phyloP scores from a whole-genome alignment of 1,284 basidiomycete species.

The Apiotrichum siamense region DNA sequence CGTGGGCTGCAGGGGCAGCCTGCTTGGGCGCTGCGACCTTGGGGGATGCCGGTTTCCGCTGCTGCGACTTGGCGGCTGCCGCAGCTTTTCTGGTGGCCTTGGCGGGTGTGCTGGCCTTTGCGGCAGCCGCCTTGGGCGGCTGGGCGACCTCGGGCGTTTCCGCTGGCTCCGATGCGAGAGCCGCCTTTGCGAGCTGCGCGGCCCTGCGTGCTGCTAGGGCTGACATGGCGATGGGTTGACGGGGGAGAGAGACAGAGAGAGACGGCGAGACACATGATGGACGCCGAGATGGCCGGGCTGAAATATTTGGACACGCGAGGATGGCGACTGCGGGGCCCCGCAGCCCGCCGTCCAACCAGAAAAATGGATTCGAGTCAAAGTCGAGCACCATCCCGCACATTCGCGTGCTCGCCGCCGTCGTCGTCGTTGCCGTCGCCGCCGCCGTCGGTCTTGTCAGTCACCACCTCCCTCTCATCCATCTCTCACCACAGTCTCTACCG shows the following conservation, averaged over 20 bases:
- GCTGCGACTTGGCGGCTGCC: too few relatives aligned
- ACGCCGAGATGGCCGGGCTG: too few relatives aligned
- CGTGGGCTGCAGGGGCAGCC: conserved; percentile 2
- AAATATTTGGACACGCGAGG: too few relatives aligned
- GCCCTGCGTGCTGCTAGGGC: conserved; percentile 30
- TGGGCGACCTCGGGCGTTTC: background rate
- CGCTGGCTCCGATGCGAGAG: background rate
- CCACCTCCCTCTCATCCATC: too few relatives aligned
- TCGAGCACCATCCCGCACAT: too few relatives aligned
- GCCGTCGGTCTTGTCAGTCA: background rate
- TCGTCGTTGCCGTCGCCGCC: background rate
- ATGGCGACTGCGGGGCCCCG: background rate
- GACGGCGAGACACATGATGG: too few relatives aligned
- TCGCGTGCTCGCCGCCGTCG: conserved; percentile 1
- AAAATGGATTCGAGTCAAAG: too few relatives aligned
- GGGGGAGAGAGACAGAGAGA: background rate
- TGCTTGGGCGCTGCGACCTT: background rate
- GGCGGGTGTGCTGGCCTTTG: too few relatives aligned
- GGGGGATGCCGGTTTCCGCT: too few relatives aligned
- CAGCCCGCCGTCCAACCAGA: background rate
- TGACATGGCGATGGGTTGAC: conserved; percentile 17
- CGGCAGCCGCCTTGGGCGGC: background rate
- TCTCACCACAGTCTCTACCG: background rate
- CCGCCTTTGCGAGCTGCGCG: conserved; percentile 12
- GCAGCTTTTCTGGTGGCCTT: too few relatives aligned